Evolutionary conservation across 495 filamentous ascomycete genomes (phyloP).

Genomic region (Annulohypoxylon maeteangense): DNA sequence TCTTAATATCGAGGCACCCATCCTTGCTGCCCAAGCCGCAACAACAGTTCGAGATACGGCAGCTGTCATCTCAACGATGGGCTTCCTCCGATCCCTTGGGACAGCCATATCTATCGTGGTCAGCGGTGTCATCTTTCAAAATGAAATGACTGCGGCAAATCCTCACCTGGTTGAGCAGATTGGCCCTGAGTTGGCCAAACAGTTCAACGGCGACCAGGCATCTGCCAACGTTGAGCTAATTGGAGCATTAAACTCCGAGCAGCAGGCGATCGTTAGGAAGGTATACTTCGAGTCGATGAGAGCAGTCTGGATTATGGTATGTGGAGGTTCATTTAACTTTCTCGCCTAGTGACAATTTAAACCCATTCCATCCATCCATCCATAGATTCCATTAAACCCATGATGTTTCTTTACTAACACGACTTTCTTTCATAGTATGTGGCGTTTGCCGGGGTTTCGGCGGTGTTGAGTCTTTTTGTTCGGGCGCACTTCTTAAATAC

Average conservation of each 20-base stretch:
- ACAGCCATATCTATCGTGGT: constrained; percentile 74
- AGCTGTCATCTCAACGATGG: constrained; percentile 72
- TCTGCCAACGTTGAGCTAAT: background rate
- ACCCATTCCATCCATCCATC: no score
- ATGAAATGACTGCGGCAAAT: constrained; percentile 34
- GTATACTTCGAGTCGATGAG: background rate
- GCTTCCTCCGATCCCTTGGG: constrained; percentile 71
- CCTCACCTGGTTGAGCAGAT: background rate
- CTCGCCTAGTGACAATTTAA: no score
- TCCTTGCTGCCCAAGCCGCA: constrained; percentile 81
- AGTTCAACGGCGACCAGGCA: background rate
- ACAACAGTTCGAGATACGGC: constrained; percentile 70
- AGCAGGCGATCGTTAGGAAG: background rate
- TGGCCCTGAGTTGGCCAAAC: background rate
- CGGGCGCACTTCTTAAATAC: background rate
- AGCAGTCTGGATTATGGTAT: background rate
- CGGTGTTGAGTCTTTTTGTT: background rate
- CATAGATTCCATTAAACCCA: background rate
- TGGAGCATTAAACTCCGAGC: background rate
- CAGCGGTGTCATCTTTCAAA: constrained; percentile 75
- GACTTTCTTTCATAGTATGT: background rate
- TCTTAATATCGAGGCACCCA: constrained; percentile 76
- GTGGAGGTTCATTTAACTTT: background rate
- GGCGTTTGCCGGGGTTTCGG: background rate
- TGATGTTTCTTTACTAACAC: background rate